These are phyloP conservation scores for Neurospora sp. DNA, from an alignment of 495 filamentous ascomycete species.

Conservation along the genomic window DNA sequence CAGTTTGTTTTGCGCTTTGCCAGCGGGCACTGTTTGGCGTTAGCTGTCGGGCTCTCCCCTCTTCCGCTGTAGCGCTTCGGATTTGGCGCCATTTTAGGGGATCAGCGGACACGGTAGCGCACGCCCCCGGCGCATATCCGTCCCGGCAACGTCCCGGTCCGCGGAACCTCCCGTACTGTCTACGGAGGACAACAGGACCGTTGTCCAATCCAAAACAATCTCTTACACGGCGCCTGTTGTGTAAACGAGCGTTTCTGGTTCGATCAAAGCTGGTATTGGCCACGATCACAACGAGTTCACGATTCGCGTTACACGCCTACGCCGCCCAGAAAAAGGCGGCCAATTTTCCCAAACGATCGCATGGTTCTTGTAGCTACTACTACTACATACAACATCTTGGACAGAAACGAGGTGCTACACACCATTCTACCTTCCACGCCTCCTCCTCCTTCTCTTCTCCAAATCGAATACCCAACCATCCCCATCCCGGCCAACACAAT, in stretches of 20 bases:
- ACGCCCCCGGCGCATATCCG: not conserved
- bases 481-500: not conserved
- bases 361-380: not conserved
- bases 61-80: not conserved
- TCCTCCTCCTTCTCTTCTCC: not conserved
- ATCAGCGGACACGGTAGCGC: too few species aligned
- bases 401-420: not conserved
- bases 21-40: not conserved
- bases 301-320: not conserved
- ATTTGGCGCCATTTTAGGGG: not conserved
- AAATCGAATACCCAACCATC: not conserved
- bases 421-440: not conserved
- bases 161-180: not conserved
- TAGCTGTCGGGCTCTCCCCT: too few species aligned
- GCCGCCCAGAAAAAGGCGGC: not conserved
- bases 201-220: not conserved
- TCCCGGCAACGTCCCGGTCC: not conserved
- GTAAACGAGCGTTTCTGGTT: not conserved
- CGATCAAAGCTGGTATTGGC: not conserved
- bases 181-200: not conserved
- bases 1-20: not conserved
- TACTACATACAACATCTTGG: not conserved
- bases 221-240: not conserved
- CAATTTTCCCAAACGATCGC: not conserved
- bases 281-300: not conserved